A percentile compares a stretch with the other conserved stretches of the same genome.
phyloP scores from a whole-genome alignment of 805 yeast species.

The Pichia gijzeniarum region DNA sequence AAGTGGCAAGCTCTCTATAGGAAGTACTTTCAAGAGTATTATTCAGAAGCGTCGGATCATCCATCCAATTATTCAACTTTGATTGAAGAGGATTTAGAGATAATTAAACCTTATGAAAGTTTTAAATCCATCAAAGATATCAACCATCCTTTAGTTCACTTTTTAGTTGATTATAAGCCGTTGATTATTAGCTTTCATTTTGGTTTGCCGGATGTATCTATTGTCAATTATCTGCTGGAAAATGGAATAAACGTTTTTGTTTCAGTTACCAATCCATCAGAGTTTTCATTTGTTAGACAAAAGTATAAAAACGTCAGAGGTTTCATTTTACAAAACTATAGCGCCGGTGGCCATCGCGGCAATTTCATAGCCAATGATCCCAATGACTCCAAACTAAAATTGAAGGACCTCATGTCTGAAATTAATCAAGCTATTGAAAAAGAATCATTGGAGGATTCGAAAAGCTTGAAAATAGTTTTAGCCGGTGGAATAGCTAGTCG shows the following conservation, averaged over 20 bases:
- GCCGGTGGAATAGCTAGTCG: conserved; percentile 1
- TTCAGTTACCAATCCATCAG: neutral
- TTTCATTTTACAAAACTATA: neutral
- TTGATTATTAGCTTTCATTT: neutral
- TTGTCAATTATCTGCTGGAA: neutral
- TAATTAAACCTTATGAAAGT: neutral
- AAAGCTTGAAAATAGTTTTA: neutral
- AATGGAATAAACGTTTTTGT: neutral
- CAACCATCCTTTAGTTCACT: neutral
- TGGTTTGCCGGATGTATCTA: neutral
- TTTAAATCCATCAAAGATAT: neutral
- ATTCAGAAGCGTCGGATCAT: neutral
- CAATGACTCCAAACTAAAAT: neutral
- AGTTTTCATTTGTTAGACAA: neutral
- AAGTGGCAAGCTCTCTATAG: neutral
- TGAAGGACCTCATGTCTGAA: neutral
- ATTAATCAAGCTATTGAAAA: neutral
- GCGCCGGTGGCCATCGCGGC: neutral
- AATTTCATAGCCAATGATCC: neutral
- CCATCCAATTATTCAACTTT: too few relatives aligned
- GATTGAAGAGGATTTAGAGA: neutral
- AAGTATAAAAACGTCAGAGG: neutral
- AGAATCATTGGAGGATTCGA: neutral
- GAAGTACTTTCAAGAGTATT: neutral
- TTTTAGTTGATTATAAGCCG: neutral